A percentile compares a stretch with the other conserved stretches of the same genome.
These are phyloP conservation scores for Lecanoromycetidae sp. DNA, from an alignment of 2,329 filamentous ascomycete species.

Conservation along the genomic window DNA sequence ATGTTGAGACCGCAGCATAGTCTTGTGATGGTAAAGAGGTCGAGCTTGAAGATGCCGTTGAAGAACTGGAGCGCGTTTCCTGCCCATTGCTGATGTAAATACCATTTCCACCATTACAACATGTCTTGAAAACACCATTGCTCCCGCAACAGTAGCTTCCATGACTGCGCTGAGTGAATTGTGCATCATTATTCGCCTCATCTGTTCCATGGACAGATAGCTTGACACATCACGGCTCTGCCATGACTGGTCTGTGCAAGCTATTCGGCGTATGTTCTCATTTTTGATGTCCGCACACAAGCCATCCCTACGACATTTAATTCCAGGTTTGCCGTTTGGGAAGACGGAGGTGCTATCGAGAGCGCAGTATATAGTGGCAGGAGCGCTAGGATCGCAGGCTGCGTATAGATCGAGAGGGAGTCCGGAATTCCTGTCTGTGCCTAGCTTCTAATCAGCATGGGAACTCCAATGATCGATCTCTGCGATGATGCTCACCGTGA, in stretches of 20 bases:
- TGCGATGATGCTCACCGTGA: neutral
- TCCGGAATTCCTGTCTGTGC: neutral
- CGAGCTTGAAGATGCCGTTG: neutral
- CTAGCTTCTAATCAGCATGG: neutral
- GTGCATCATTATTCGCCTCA: neutral
- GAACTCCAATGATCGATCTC: too few species aligned
- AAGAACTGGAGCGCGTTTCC: neutral
- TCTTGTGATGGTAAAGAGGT: too few species aligned
- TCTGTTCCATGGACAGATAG: constrained; percentile 16
- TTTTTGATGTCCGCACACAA: constrained; percentile 5
- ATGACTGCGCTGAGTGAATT: neutral
- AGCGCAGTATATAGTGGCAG: neutral
- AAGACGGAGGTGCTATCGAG: neutral
- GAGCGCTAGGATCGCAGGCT: neutral
- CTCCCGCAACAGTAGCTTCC: constrained; percentile 6
- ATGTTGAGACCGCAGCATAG: too few species aligned
- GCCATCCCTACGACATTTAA: constrained; percentile 5
- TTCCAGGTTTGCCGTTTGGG: neutral
- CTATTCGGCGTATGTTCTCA: constrained; percentile 22
- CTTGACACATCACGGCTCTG: constrained; percentile 19
- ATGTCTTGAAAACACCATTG: neutral
- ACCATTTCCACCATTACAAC: neutral
- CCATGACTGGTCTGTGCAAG: constrained; percentile 21
- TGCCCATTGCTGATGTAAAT: neutral
- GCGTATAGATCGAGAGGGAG: neutral